phyloP scores from a whole-genome alignment of 164 flowering plant species.

The Litsea cubeba region DNA sequence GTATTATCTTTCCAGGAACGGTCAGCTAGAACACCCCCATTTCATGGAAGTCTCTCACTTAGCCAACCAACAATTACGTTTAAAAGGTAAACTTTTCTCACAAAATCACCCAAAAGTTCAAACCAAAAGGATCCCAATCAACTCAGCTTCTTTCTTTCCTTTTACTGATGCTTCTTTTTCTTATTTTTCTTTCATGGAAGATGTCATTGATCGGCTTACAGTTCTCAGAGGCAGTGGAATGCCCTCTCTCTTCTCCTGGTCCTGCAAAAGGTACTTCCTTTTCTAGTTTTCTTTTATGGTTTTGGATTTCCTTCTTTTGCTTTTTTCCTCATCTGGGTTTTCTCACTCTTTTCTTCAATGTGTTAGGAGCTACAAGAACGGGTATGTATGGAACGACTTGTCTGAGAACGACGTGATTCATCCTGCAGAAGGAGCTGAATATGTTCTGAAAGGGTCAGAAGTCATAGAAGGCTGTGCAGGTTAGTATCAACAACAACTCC shows the following conservation, averaged over 20 bases:
- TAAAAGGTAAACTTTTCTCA: slow-evolving; percentile 17
- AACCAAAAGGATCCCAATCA: neutral
- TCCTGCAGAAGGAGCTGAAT: slow-evolving; percentile 65
- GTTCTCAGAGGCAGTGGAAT: slow-evolving; percentile 77
- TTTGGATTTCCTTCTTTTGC: neutral
- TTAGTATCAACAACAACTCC: neutral
- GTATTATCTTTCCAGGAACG: slow-evolving; percentile 58
- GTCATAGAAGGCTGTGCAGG: slow-evolving; percentile 35
- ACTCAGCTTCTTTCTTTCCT: neutral
- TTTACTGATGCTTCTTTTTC: neutral
- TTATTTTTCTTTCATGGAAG: slow-evolving; percentile 20
- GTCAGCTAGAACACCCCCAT: slow-evolving; percentile 71
- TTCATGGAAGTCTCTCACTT: slow-evolving; percentile 59
- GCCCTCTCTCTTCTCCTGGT: slow-evolving; percentile 90
- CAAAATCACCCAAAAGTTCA: neutral
- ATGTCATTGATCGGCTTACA: slow-evolving; percentile 63
- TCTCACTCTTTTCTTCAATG: neutral
- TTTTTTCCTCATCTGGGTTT: neutral
- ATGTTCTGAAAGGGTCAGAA: slow-evolving; percentile 88
- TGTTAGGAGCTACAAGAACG: slow-evolving; percentile 85
- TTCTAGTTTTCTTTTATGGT: neutral
- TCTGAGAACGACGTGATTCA: slow-evolving; percentile 58
- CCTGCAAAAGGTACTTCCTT: slow-evolving; percentile 69
- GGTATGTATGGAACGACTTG: slow-evolving; percentile 92
- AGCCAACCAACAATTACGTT: slow-evolving; percentile 12